Evolutionary conservation across 129 eudicot genomes (phyloP).

Genomic region (Rutidosis leptorrhynchoides): DNA sequence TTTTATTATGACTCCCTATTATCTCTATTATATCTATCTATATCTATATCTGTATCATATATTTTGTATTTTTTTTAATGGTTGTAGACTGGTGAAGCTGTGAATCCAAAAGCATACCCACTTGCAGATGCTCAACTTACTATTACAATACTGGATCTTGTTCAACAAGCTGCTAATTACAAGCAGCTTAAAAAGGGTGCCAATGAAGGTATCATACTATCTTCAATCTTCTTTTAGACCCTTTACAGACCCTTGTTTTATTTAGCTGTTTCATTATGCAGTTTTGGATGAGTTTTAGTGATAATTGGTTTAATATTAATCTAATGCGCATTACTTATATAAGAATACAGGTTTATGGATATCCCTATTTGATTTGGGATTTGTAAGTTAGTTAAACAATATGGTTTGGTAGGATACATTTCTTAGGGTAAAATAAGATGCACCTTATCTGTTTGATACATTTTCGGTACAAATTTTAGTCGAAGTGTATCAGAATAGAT

Average conservation of each 20-base stretch:
- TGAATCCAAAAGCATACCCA: slow-evolving; percentile 75
- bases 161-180: slow-evolving; percentile 75
- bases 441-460: not conserved
- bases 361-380: not conserved
- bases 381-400: too few species aligned
- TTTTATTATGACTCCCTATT: too few species aligned
- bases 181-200: slow-evolving; percentile 84
- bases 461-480: too few species aligned
- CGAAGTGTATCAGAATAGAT: not conserved
- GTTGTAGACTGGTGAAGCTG: slow-evolving; percentile 66
- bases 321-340: not conserved
- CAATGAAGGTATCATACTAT: slow-evolving; percentile 58
- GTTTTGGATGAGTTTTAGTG: not conserved
- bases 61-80: slow-evolving; percentile 12
- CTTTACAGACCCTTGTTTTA: not conserved
- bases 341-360: not conserved
- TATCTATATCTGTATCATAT: not conserved
- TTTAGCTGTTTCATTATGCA: not conserved
- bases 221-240: not conserved
- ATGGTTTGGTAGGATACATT: not conserved
- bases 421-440: not conserved
- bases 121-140: slow-evolving; percentile 67
- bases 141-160: slow-evolving; percentile 60
- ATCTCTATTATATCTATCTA: too few species aligned
- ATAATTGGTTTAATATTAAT: not conserved